phyloP scores from a whole-genome alignment of 371 early-diverging fungal genomes.

The Mucor saturninus region DNA sequence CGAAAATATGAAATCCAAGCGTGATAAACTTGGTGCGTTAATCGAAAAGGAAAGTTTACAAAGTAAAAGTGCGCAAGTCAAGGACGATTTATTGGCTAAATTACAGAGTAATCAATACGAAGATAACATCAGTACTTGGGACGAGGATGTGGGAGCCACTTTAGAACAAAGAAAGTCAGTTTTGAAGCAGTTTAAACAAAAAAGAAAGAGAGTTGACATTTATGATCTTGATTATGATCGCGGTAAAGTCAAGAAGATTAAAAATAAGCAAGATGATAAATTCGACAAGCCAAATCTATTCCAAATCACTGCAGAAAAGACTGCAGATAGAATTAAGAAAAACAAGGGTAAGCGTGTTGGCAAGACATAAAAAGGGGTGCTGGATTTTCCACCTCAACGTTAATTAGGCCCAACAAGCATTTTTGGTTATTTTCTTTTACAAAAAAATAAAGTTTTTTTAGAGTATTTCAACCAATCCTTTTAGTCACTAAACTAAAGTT shows the following conservation, averaged over 20 bases:
- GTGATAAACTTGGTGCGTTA: slow-evolving; percentile 56
- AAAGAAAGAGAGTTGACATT: slow-evolving; percentile 61
- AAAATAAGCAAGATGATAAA: slow-evolving; percentile 53
- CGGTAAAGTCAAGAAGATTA: slow-evolving; percentile 78
- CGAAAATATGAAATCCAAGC: slow-evolving; percentile 58
- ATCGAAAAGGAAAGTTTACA: slow-evolving; percentile 51
- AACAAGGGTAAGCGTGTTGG: slow-evolving; percentile 5
- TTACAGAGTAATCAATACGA: slow-evolving; percentile 41
- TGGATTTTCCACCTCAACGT: neutral
- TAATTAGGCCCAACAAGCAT: no score
- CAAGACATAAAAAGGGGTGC: neutral
- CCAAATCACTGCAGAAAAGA: slow-evolving; percentile 41
- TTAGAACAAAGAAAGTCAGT: slow-evolving; percentile 39
- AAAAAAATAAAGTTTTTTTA: no score
- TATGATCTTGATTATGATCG: slow-evolving; percentile 82
- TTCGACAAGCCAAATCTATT: slow-evolving; percentile 50
- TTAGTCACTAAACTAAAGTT: no score
- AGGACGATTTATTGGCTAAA: slow-evolving; percentile 43
- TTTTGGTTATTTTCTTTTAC: no score
- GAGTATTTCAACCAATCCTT: no score
- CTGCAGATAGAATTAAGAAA: slow-evolving; percentile 19
- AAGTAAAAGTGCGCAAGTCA: slow-evolving; percentile 53
- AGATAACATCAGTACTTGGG: slow-evolving; percentile 56
- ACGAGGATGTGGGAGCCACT: slow-evolving; percentile 35
- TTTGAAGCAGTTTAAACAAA: slow-evolving; percentile 56